Percentiles rank a stretch among this genome's conserved stretches.
phyloP scores from a whole-genome alignment of 257 asterid genomes.

The Solanum neorickii region DNA sequence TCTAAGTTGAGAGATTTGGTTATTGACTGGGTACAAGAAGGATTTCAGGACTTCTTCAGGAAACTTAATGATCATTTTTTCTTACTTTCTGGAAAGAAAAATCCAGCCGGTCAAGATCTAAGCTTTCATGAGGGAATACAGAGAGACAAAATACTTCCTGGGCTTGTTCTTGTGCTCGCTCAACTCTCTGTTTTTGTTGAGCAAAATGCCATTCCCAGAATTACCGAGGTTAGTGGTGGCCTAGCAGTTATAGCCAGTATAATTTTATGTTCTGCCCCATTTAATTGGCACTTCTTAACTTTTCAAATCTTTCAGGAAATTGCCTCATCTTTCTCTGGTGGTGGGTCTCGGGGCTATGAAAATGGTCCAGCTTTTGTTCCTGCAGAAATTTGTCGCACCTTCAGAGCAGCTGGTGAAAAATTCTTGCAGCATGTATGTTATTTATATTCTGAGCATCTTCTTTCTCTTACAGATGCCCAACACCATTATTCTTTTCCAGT shows the following conservation, averaged over 20 bases:
- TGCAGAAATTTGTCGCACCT: slow-evolving; percentile 70
- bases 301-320: slow-evolving; percentile 54
- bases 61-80: slow-evolving; percentile 57
- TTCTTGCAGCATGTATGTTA: slow-evolving; percentile 75
- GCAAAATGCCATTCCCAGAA: slow-evolving; percentile 72
- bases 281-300: not conserved
- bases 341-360: slow-evolving; percentile 48
- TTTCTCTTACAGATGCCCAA: not conserved
- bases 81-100: slow-evolving; percentile 65
- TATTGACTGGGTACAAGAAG: slow-evolving; percentile 80
- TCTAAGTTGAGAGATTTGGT: slow-evolving; percentile 60
- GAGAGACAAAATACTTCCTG: slow-evolving; percentile 64
- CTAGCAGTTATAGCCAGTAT: not conserved
- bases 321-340: slow-evolving; percentile 69
- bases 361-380: slow-evolving; percentile 69
- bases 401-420: slow-evolving; percentile 67
- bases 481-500: not conserved
- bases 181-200: slow-evolving; percentile 61
- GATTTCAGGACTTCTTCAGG: slow-evolving; percentile 81
- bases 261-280: not conserved
- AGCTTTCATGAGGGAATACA: slow-evolving; percentile 37
- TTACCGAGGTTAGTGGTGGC: slow-evolving; percentile 56
- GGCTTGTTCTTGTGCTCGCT: slow-evolving; percentile 82
- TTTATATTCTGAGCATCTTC: slow-evolving; percentile 6
- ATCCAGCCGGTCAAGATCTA: slow-evolving; percentile 33